Base-by-base conservation (phyloP, 2,329 filamentous ascomycete genomes). In the Sporothrix pseudoabietina region DNA sequence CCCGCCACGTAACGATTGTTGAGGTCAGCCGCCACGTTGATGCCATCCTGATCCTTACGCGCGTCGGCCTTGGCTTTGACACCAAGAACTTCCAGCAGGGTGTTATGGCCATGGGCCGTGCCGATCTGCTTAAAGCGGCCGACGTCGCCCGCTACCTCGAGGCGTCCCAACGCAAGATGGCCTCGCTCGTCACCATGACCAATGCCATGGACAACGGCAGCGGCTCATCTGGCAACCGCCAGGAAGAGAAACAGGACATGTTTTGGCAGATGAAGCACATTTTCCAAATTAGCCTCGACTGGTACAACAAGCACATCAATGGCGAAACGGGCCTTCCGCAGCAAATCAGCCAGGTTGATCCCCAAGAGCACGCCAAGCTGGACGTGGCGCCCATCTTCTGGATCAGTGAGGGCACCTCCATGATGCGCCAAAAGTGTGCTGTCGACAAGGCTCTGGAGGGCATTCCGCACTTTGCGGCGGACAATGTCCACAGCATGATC, bases 21-120 rank as follows among this genome's bases (percentile, higher is more conserved):
- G 76, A 77, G 41, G 49, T 76, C 49, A 74, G 74, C 54, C 73
- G 71, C 30, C 75, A 77, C 57, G 65, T 77, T 10, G 76, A 78
- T 30, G 71, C 74, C 16, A n/a, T 77, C 16, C 68, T 77, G 0
- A 26, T 76, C 1, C 75, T 77, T 1, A 66, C 72, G 22, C 76
- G 76, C 5, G 70, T 71, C 49, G 63, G 68, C 9, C 54, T 76
- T 30, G 73, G 73, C 1, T 61, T 68, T 22, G 57, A 76, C 39
- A 75, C 76, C 30, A 39, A 47, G 14, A 72, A 52, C 22, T 73
- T 77, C 44, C 72, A 73, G 41, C 22, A 44, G 9, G 65, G 32
- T 41, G 10, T 30, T 9, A 4, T 52, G 9, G 69, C 49, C 8
- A 39, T 22, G 19, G 61, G 68, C 1, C 44, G 66, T 19, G 61